A percentile compares a stretch with the other conserved stretches of the same genome.
phyloP scores from a whole-genome alignment of 2,329 filamentous ascomycete genomes.

The Phyllosticta citrichinensis region DNA sequence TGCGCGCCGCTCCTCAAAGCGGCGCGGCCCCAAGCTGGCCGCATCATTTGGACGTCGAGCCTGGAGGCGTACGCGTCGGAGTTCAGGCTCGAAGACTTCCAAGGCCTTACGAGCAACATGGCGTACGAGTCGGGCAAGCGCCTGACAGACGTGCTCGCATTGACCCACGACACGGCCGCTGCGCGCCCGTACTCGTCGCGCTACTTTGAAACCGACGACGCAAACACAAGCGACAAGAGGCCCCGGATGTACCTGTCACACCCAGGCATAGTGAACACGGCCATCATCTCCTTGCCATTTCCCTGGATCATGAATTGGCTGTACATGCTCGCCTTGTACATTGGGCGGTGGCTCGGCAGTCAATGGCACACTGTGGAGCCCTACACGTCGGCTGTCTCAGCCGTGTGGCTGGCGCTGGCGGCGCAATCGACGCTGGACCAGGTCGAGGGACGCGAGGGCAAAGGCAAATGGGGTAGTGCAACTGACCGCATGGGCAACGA shows the following conservation, averaged over 20 bases:
- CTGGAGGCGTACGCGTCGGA: conserved; percentile 54
- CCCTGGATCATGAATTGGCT: conserved; percentile 57
- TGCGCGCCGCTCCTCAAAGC: conserved; percentile 59
- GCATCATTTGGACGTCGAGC: conserved; percentile 81
- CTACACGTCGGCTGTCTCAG: conserved; percentile 66
- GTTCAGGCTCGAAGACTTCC: conserved; percentile 62
- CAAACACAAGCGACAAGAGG: neutral
- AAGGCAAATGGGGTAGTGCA: conserved; percentile 78
- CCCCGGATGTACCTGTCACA: conserved; percentile 71
- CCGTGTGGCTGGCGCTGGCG: conserved; percentile 69
- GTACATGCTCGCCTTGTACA: conserved; percentile 51
- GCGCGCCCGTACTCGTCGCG: conserved; percentile 45
- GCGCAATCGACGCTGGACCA: conserved; percentile 52
- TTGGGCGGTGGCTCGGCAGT: conserved; percentile 70
- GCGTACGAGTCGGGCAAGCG: conserved; percentile 86
- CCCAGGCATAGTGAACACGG: conserved; percentile 76
- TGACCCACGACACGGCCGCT: conserved; percentile 61
- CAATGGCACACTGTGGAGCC: conserved; percentile 76
- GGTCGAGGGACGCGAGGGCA: conserved; percentile 40
- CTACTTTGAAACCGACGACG: conserved; percentile 40
- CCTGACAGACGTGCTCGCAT: conserved; percentile 70
- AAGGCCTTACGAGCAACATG: conserved; percentile 51
- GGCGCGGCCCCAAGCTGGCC: conserved; percentile 42
- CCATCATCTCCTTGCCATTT: conserved; percentile 67
- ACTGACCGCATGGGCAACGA: conserved; percentile 48